Conservation (phyloP, 768 basidiomycete species). For the Panellus pusillus region DNA sequence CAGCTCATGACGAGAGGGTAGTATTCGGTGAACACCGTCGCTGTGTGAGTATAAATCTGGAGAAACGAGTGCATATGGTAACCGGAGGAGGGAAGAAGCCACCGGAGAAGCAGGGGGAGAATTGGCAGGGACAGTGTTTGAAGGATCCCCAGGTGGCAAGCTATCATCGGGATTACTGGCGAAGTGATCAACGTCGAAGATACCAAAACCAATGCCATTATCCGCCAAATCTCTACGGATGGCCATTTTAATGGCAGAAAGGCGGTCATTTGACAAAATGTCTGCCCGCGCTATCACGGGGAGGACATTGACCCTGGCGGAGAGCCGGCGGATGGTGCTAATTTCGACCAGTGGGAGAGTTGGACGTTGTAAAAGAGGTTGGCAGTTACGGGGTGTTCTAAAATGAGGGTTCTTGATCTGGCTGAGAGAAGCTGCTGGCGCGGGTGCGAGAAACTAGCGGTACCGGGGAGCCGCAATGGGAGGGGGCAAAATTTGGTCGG, state of each 20-base stretch:
- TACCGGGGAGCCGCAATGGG: conserved; percentile 65
- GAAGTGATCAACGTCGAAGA: conserved; percentile 76
- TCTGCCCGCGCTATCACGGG: conserved; percentile 85
- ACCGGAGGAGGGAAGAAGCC: conserved; percentile 56
- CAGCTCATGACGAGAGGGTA: conserved; percentile 68
- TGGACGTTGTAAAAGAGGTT: conserved; percentile 66
- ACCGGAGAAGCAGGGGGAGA: conserved; percentile 72
- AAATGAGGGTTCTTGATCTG: conserved; percentile 73
- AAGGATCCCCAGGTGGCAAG: conserved; percentile 29
- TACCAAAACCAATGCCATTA: conserved; percentile 86
- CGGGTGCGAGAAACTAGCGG: conserved; percentile 70
- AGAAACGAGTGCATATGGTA: conserved; percentile 84
- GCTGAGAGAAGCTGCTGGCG: conserved; percentile 69
- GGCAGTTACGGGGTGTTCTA: conserved; percentile 75
- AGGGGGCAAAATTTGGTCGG: conserved; percentile 75
- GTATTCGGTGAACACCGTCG: conserved; percentile 65
- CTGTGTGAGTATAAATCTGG: conserved; percentile 84
- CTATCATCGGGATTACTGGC: conserved; percentile 44
- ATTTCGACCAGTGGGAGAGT: conserved; percentile 73
- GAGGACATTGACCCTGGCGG: conserved; percentile 82
- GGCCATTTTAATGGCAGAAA: conserved; percentile 76
- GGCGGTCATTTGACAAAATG: conserved; percentile 77
- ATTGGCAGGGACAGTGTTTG: conserved; percentile 31
- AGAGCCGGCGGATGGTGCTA: conserved; percentile 74
- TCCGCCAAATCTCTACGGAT: conserved; percentile 80